Evolutionary conservation across 371 early-diverging fungal genomes (phyloP), one percentile per base, ranked within the genome.

Genomic region (Rhizopus arrhizus): DNA sequence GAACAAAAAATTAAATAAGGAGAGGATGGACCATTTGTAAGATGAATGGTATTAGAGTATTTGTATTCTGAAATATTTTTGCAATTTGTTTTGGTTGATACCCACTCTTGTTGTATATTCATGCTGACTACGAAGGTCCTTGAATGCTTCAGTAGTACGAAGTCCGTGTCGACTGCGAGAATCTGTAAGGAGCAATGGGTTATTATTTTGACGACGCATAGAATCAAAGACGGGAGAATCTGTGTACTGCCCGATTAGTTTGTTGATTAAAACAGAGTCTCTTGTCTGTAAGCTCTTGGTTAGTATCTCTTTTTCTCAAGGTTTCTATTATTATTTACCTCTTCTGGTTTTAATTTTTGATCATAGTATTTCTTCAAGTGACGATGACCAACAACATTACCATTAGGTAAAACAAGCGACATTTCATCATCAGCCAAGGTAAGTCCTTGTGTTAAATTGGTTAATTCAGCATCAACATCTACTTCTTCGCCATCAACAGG

Each of bases 321-420:
- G 22, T 40, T 31, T 36, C 34, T 22, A 22, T 22, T 22, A 22
- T 22, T 53, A 61, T 56, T 53, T 68, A 77, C 81, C 64, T 86
- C 86, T 66, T 83, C 85, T 13, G 84, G 83, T 58, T 81, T 84
- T 56, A 95, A 72, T n/a, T 81, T 84, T 80, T 97, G 97, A 64
- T 86, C 87, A 76, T 95, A 97, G 75, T 93, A 95, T 50, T 85
- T 82, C 66, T 82, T 82, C 74, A 91, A 77, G 22, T 84, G 75
- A 41, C 98, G 85, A 74, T 96, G 94, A 10, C 97, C 97, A 36
- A 95, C 73, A 22, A 91, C 75, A 5, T 65, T 69, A 32, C 97
- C 98, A 45, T 81, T 87, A 9, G 97, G 96, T 55, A 97, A 80
- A 13, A 94, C 81, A 52, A 97, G 75, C 65, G 94, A 90, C 61